Conservation (phyloP, 2,329 filamentous ascomycete species). For the Colletotrichum trifolii region DNA sequence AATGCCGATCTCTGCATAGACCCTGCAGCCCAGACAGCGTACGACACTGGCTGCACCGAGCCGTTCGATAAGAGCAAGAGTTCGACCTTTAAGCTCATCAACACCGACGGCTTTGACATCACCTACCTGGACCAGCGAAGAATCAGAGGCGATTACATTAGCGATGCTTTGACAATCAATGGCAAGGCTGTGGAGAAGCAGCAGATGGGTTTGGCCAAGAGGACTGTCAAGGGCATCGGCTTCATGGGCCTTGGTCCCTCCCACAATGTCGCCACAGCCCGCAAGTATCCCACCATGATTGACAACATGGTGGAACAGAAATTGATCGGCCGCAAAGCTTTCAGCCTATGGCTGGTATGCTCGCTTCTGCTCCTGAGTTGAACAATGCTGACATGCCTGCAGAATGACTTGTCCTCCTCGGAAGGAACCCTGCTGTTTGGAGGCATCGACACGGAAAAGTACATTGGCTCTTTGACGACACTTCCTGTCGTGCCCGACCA, state of each 20-base stretch:
- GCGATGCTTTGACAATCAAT: conserved; percentile 65
- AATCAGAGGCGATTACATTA: conserved; percentile 67
- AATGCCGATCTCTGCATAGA: conserved; percentile 31
- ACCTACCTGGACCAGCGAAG: conserved; percentile 68
- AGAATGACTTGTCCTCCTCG: conserved; percentile 57
- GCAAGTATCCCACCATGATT: conserved; percentile 68
- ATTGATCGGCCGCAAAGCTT: conserved; percentile 71
- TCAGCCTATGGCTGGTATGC: conserved; percentile 72
- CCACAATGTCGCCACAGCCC: conserved; percentile 57
- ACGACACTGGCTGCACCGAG: conserved; percentile 38
- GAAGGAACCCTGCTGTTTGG: conserved; percentile 79
- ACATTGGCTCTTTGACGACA: conserved; percentile 69
- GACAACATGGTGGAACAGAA: conserved; percentile 72
- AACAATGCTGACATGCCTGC: conserved; percentile 43
- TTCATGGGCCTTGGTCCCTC: conserved; percentile 70
- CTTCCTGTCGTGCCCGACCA: conserved; percentile 61
- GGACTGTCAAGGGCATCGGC: conserved; percentile 62
- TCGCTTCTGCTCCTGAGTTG: neutral
- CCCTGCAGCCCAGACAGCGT: conserved; percentile 4
- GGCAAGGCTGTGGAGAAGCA: conserved; percentile 59
- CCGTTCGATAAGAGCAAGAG: conserved; percentile 56
- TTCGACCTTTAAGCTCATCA: conserved; percentile 58
- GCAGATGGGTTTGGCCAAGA: conserved; percentile 65
- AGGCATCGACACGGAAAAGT: conserved; percentile 76
- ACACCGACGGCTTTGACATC: conserved; percentile 64